Evolutionary conservation across 2,329 filamentous ascomycete species (phyloP).

Genomic region (Penicillium sp.): DNA sequence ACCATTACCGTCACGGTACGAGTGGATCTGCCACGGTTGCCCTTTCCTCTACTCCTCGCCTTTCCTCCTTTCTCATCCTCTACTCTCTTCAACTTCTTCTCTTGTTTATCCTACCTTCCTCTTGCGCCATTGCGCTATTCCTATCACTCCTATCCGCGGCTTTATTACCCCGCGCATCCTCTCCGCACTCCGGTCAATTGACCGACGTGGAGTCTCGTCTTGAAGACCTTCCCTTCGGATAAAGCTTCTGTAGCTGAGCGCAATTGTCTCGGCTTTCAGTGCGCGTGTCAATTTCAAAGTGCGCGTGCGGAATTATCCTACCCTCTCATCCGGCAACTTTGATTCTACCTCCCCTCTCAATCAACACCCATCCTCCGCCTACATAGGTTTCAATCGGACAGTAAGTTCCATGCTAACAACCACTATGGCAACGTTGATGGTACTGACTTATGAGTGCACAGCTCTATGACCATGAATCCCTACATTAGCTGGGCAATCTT

Average conservation of each 20-base stretch:
- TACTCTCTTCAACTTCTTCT: conserved; percentile 14
- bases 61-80: conserved; percentile 20
- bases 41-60: conserved; percentile 19
- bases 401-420: conserved; percentile 6
- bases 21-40: conserved; percentile 24
- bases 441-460: conserved; percentile 14
- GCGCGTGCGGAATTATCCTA: conserved; percentile 4
- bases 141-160: background rate
- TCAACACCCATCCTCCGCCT: background rate
- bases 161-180: background rate
- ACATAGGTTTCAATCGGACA: conserved; percentile 6
- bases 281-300: conserved; percentile 1
- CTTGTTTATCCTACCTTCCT: conserved; percentile 2
- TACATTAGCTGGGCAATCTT: conserved; percentile 48
- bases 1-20: conserved; percentile 17
- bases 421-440: background rate
- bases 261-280: background rate
- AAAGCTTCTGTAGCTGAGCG: background rate
- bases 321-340: background rate
- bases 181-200: conserved; percentile 9
- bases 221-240: conserved; percentile 3
- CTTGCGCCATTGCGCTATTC: conserved; percentile 13
- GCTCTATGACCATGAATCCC: conserved; percentile 43
- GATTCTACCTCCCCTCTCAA: background rate
- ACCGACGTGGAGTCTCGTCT: conserved; percentile 2